Conservation (phyloP, 129 eudicot genomes). For the Scalesia atractyloides region DNA sequence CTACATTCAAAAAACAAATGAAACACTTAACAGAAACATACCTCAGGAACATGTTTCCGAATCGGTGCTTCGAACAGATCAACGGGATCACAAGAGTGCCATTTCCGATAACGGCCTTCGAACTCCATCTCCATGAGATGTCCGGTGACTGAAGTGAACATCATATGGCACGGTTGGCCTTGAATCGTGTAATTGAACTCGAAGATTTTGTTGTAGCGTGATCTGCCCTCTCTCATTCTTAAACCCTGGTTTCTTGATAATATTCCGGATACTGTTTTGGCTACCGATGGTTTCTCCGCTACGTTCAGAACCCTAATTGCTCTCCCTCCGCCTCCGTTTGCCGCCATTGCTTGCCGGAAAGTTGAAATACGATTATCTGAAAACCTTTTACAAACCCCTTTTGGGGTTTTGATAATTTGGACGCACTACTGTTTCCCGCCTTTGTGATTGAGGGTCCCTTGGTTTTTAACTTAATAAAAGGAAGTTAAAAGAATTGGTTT, state of each 20-base stretch:
- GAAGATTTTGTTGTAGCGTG: slow-evolving; percentile 79
- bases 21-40: neutral
- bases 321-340: slow-evolving; percentile 44
- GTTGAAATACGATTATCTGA: neutral
- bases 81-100: slow-evolving; percentile 90
- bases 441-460: neutral
- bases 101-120: slow-evolving; percentile 73
- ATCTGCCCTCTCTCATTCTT: slow-evolving; percentile 72
- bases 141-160: slow-evolving; percentile 89
- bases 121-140: slow-evolving; percentile 95
- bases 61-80: slow-evolving; percentile 79
- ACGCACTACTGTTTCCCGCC: slow-evolving; percentile 11
- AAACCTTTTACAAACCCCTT: slow-evolving; percentile 9
- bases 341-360: slow-evolving; percentile 32
- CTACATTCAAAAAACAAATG: too few species aligned
- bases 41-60: slow-evolving; percentile 69
- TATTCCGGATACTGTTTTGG: slow-evolving; percentile 74
- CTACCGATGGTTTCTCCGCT: slow-evolving; percentile 99
- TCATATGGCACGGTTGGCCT: slow-evolving; percentile 62
- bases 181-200: slow-evolving; percentile 70
- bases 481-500: too few species aligned
- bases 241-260: slow-evolving; percentile 56
- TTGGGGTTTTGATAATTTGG: neutral
- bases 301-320: slow-evolving; percentile 74
- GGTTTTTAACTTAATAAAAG: too few species aligned